A percentile compares a stretch with the other conserved stretches of the same genome.
Evolutionary conservation across 2,329 filamentous ascomycete species (phyloP).

Genomic region (Pleurostoma richardsiae): DNA sequence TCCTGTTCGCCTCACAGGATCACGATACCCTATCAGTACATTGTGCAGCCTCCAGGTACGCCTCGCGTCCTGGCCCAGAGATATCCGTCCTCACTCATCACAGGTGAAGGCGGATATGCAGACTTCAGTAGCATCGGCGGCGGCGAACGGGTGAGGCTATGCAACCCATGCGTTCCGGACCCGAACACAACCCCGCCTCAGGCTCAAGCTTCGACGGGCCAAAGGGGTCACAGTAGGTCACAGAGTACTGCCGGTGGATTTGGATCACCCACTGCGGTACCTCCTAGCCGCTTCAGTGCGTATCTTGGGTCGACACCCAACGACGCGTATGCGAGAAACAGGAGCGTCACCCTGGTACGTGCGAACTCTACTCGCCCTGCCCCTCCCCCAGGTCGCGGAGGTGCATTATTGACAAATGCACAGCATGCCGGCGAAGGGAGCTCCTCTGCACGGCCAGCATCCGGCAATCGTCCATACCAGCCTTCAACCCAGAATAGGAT

Average conservation of each 20-base stretch:
- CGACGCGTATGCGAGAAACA: constrained; percentile 30
- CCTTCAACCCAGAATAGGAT: constrained; percentile 30
- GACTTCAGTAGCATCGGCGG: constrained; percentile 43
- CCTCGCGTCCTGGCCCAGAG: constrained; percentile 24
- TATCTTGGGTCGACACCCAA: constrained; percentile 26
- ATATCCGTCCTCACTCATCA: constrained; percentile 29
- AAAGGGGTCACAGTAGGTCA: constrained; percentile 35
- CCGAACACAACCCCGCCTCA: constrained; percentile 54
- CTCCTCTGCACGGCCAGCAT: neutral
- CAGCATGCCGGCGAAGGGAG: constrained; percentile 17
- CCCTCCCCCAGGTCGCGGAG: no score
- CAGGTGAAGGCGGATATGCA: constrained; percentile 33
- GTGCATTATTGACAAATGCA: neutral
- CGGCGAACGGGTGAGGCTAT: constrained; percentile 54
- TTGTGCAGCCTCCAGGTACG: constrained; percentile 68
- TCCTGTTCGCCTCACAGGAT: constrained; percentile 91
- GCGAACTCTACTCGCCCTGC: neutral
- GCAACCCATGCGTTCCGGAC: constrained; percentile 59
- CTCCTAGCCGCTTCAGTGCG: constrained; percentile 25
- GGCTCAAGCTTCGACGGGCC: constrained; percentile 26
- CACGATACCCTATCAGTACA: constrained; percentile 88
- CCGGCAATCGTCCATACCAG: constrained; percentile 15
- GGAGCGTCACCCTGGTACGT: constrained; percentile 49
- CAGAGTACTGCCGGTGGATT: constrained; percentile 34
- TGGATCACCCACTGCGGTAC: constrained; percentile 8